phyloP scores from a whole-genome alignment of 2,329 filamentous ascomycete species.

The Talaromyces islandicus region DNA sequence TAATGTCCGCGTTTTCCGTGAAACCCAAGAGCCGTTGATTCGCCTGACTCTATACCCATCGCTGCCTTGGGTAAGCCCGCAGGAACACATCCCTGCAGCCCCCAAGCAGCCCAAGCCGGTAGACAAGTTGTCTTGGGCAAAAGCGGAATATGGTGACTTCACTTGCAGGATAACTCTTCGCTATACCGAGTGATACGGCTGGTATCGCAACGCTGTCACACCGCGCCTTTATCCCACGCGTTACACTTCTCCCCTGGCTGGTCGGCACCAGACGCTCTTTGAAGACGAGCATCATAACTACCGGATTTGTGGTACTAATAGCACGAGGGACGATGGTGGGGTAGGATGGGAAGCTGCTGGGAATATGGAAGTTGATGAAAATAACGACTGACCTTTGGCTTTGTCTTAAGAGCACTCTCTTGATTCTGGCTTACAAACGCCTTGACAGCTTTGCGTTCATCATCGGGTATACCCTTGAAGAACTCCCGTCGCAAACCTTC shows the following conservation, averaged over 20 bases:
- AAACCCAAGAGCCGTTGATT: neutral
- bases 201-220: neutral
- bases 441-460: slow-evolving; percentile 56
- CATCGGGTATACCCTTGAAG: slow-evolving; percentile 50
- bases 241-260: neutral
- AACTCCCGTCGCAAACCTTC: slow-evolving; percentile 59
- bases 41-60: neutral
- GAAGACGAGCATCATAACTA: neutral
- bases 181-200: neutral
- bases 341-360: neutral
- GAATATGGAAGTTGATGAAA: slow-evolving; percentile 10
- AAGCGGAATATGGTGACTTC: neutral
- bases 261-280: neutral
- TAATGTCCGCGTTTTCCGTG: neutral
- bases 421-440: slow-evolving; percentile 67
- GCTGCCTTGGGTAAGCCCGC: neutral
- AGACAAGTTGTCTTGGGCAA: neutral
- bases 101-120: neutral
- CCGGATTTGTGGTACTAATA: neutral
- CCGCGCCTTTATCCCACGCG: neutral
- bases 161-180: neutral
- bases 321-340: neutral
- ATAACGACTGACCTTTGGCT: slow-evolving; percentile 63
- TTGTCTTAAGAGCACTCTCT: slow-evolving; percentile 73
- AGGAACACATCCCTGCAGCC: neutral